Conservation (phyloP, 345 rosid genomes). For the Brassica napus region DNA sequence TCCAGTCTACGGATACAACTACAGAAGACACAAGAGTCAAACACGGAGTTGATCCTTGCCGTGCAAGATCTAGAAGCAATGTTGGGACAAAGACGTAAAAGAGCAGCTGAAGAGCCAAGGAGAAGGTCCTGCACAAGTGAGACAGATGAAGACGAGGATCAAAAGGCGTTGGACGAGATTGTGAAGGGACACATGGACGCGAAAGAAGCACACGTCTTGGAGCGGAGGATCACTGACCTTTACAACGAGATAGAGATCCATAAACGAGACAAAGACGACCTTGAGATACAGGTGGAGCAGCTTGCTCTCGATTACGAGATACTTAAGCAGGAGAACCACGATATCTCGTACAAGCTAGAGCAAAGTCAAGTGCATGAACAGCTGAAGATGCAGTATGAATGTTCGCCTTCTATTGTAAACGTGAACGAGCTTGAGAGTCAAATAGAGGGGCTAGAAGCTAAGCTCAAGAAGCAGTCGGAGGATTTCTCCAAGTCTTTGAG, state of each 20-base stretch:
- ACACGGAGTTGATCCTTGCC: slow-evolving; percentile 75
- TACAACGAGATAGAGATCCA: slow-evolving; percentile 58
- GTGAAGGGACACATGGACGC: slow-evolving; percentile 50
- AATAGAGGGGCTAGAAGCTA: slow-evolving; percentile 61
- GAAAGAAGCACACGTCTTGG: slow-evolving; percentile 51
- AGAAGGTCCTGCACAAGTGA: slow-evolving; percentile 39
- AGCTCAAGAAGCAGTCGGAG: slow-evolving; percentile 59
- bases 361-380: slow-evolving; percentile 53
- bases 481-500: slow-evolving; percentile 64
- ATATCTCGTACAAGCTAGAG: slow-evolving; percentile 59
- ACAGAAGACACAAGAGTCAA: slow-evolving; percentile 77
- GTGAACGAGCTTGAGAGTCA: slow-evolving; percentile 57
- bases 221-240: slow-evolving; percentile 60
- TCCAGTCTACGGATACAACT: slow-evolving; percentile 66
- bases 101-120: slow-evolving; percentile 23
- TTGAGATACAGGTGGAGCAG: slow-evolving; percentile 76
- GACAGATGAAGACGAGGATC: slow-evolving; percentile 44
- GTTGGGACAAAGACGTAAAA: slow-evolving; percentile 54
- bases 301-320: slow-evolving; percentile 63
- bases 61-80: slow-evolving; percentile 77
- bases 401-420: slow-evolving; percentile 45
- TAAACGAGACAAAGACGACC: slow-evolving; percentile 65
- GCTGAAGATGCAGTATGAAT: slow-evolving; percentile 48
- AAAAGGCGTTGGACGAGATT: slow-evolving; percentile 41
- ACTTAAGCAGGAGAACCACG: slow-evolving; percentile 67